Base-by-base conservation (phyloP, 148 eudicot species). In the Camellia japonica region DNA sequence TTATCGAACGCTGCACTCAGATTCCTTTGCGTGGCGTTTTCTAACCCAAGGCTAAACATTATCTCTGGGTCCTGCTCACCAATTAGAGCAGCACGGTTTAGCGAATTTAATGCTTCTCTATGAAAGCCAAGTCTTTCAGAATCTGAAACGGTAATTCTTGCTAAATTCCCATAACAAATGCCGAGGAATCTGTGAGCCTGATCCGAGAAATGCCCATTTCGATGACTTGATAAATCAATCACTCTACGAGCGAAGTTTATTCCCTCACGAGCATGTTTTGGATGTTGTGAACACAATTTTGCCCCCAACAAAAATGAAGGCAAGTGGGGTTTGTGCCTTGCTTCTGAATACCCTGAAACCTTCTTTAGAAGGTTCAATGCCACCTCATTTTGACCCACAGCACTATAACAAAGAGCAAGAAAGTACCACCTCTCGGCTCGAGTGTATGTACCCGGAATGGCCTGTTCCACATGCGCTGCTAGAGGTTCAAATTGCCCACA, bases 401-500 rank as follows among this genome's bases (percentile, higher is more conserved):
- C 92, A 75, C 89, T 82, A 81, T 93, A 94, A 84, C 98, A 93
- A 74, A 96, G 94, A 72, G 98, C 91, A 70, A 96, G 99, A 85
- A 89, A 82, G 81, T 91, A 96, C 99, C 99, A 96, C 80, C 95
- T 91, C 86, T 91, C 95, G 12, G 86, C 87, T 71, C 97, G 87
- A 59, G 64, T 77, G 76, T 88, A 96, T 7, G 82, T 78, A 44
- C 99, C 94, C 2, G 99, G 98, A 68, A 93, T 89, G 63, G 83
- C 87, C 79, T 89, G 91, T 85, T 96, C 99, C 64, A 96, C 78
- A 81, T 90, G 90, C 67, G 83, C 81, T 19, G 93, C 98, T 73
- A 96, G 82, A 59, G 87, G 84, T 79, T 88, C 97, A 75, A 89
- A 96, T 43, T 94, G 86, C 14, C 88, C 91, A 60, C 90, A 90